Base-by-base conservation (phyloP, 441 rosid species). In the Macaranga tanarius region DNA sequence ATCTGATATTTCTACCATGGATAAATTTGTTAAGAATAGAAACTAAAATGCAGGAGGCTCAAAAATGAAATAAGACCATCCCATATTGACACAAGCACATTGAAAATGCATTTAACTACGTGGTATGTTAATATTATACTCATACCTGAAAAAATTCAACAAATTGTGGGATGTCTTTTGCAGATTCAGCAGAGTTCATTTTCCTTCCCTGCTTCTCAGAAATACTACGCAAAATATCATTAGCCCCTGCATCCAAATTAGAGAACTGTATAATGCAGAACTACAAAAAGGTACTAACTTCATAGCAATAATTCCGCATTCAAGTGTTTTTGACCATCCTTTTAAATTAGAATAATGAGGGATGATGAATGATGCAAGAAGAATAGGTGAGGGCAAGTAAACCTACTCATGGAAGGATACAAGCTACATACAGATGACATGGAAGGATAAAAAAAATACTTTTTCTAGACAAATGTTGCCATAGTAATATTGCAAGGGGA, bases 131-230 rank as follows among this genome's bases (percentile, higher is more conserved):
- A 44, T 38, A 20, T 34, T 7, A 34, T 34, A 5, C 38, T 50
- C 79, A 16, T 82, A 80, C 99, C 96, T 91, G 89, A 76, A 90
- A 95, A 74, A 84, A 90, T 71, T 84, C 79, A n/a, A 92, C 72
- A 79, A 95, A 95, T 69, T 86, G 83, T 8, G 90, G 87, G 70
- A 95, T 92, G 44, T 92, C 93, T 76, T 86, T 82, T 0, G 84
- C 92, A 40, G 97, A 92, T 85, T 92, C 99, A 64, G 67, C 73
- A n/a, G 98, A 76, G 84, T 71, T 87, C 98, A 92, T 92, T 73
- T 92, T 85, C 85, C 78, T 87, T 70, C 97, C 97, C 73, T 92
- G 96, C 85, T 84, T 92, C 80, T 92, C 96, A 19, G 99, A 95
- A 59, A 95, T 79, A 79, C 82, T 90, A 60, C 76, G 89, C 75